These are phyloP conservation scores for Mimosa pudica DNA, from an alignment of 306 rosid genomes.

Conservation along the genomic window DNA sequence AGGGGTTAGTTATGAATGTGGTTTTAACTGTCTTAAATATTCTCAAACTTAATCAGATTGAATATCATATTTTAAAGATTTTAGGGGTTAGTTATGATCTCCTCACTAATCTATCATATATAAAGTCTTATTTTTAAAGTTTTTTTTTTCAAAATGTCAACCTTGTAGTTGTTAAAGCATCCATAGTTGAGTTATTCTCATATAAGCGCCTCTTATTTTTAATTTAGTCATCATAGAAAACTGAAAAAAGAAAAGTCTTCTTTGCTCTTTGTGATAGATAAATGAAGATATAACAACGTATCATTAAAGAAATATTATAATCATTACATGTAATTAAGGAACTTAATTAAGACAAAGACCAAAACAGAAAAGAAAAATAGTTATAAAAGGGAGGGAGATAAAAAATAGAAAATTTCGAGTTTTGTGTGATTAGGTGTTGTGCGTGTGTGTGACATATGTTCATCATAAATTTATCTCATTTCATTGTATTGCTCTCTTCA, in stretches of 20 bases:
- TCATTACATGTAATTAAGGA: background rate
- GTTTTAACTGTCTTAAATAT: background rate
- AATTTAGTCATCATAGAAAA: background rate
- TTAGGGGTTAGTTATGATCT: background rate
- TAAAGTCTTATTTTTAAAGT: background rate
- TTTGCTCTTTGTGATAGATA: background rate
- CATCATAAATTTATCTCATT: background rate
- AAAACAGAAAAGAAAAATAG: background rate
- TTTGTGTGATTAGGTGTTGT: no score
- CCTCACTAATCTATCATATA: background rate
- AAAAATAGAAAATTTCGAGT: background rate
- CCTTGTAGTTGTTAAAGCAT: background rate
- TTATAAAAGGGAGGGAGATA: background rate
- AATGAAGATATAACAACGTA: background rate
- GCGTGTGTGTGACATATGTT: background rate
- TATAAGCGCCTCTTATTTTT: background rate
- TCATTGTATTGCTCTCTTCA: background rate
- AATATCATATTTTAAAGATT: background rate
- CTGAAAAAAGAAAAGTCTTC: background rate
- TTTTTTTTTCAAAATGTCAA: background rate
- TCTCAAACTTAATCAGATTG: background rate
- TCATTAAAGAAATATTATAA: background rate
- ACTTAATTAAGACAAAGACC: background rate
- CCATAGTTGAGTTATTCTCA: background rate
- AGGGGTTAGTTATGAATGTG: background rate